phyloP scores from a whole-genome alignment of 805 yeast genomes.

The Helenozyma baotianmanensis region DNA sequence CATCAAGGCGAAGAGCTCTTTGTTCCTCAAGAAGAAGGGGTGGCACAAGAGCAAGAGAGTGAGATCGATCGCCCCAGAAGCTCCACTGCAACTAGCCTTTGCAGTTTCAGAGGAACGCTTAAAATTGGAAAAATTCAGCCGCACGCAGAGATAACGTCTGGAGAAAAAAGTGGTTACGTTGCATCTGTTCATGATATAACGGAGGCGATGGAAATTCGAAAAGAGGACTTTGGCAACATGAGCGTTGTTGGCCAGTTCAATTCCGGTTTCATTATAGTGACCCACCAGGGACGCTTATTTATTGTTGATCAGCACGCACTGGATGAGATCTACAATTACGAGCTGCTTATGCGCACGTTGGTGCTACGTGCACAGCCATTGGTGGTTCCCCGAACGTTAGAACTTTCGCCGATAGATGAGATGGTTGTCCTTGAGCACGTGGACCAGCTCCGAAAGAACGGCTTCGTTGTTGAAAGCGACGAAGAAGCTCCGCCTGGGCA shows the following conservation, averaged over 20 bases:
- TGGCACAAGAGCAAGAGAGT: too few species aligned
- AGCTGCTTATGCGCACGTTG: slow-evolving; percentile 53
- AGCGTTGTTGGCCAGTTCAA: slow-evolving; percentile 88
- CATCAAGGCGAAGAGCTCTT: too few species aligned
- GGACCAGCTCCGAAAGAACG: slow-evolving; percentile 62
- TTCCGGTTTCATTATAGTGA: slow-evolving; percentile 83
- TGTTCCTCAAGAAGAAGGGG: too few species aligned
- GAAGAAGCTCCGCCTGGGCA: slow-evolving; percentile 53
- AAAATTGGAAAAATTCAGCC: too few species aligned
- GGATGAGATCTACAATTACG: slow-evolving; percentile 93
- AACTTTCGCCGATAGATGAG: slow-evolving; percentile 76
- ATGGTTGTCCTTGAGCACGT: slow-evolving; percentile 59
- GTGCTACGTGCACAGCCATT: slow-evolving; percentile 57
- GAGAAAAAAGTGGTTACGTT: too few species aligned
- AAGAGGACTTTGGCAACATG: slow-evolving; percentile 73
- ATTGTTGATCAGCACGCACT: slow-evolving; percentile 97
- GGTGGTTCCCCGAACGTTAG: slow-evolving; percentile 54
- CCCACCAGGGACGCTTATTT: slow-evolving; percentile 57
- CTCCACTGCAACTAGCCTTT: too few species aligned
- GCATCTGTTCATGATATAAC: slow-evolving; percentile 12
- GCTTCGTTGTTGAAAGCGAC: slow-evolving; percentile 53
- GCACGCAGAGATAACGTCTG: too few species aligned
- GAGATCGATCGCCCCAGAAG: too few species aligned
- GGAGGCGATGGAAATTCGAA: slow-evolving; percentile 41
- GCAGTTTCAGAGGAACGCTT: too few species aligned